Percentiles rank a stretch among this genome's conserved stretches.
phyloP scores from a whole-genome alignment of 768 basidiomycete species.

The Coprinellus micaceus region DNA sequence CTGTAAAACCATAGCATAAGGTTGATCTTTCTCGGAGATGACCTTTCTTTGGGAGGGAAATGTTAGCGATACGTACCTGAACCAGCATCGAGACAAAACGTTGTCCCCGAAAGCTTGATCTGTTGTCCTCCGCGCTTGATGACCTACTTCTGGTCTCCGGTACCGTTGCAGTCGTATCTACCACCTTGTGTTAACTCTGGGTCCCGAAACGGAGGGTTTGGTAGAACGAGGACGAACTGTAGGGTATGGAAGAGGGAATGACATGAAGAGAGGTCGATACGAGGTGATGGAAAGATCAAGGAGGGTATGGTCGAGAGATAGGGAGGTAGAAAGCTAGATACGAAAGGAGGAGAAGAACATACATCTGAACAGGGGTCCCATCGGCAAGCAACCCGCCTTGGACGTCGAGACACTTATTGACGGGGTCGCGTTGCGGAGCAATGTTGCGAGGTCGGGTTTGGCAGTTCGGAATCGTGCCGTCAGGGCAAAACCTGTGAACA shows the following conservation, averaged over 20 bases:
- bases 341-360: conserved; percentile 3
- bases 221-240: too few relatives aligned
- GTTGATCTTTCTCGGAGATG: not conserved
- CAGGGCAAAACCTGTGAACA: conserved; percentile 25
- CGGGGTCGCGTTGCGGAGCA: conserved; percentile 13
- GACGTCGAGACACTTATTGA: conserved; percentile 26
- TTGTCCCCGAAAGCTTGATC: conserved; percentile 14
- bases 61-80: conserved; percentile 5
- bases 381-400: conserved; percentile 23
- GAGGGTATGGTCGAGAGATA: not conserved
- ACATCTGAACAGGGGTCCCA: conserved; percentile 30
- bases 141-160: conserved; percentile 15
- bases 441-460: conserved; percentile 17
- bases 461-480: conserved; percentile 17
- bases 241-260: too few relatives aligned
- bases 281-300: too few relatives aligned
- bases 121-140: conserved; percentile 14
- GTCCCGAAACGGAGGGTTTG: too few relatives aligned
- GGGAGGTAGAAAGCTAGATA: not conserved
- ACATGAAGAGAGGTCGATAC: too few relatives aligned
- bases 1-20: conserved; percentile 2
- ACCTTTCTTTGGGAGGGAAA: not conserved
- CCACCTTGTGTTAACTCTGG: too few relatives aligned
- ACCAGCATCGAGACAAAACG: conserved; percentile 17
- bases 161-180: conserved; percentile 18